phyloP scores from a whole-genome alignment of 108 stramenopile species.

The Cyclotella kingstonii region DNA sequence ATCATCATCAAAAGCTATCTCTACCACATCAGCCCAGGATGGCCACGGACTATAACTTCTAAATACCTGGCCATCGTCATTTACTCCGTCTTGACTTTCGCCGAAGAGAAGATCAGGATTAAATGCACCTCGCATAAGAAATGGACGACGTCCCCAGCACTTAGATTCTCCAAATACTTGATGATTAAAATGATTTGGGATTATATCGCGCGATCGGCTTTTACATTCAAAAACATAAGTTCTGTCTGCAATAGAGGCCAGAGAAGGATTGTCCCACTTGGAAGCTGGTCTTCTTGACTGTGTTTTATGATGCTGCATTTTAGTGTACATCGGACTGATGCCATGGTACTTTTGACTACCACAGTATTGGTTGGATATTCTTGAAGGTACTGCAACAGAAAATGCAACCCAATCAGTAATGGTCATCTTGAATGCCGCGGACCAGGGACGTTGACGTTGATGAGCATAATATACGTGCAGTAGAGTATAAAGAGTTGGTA shows the following conservation, averaged over 20 bases:
- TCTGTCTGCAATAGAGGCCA: background rate
- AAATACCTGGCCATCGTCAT: background rate
- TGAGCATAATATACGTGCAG: too few species aligned
- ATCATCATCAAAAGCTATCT: slow-evolving; percentile 51
- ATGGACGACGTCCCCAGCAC: slow-evolving; percentile 65
- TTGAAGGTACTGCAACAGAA: too few species aligned
- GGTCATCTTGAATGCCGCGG: too few species aligned
- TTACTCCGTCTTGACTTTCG: slow-evolving; percentile 3
- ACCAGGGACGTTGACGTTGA: too few species aligned
- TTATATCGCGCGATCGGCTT: background rate
- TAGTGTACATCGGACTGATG: too few species aligned
- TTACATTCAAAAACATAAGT: slow-evolving; percentile 5
- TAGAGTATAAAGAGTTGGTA: too few species aligned
- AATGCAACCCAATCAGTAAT: too few species aligned
- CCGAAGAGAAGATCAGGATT: slow-evolving; percentile 17
- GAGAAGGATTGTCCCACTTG: too few species aligned
- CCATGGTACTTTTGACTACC: too few species aligned
- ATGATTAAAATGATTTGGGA: slow-evolving; percentile 2
- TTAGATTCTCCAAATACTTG: slow-evolving; percentile 27
- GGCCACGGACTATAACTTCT: slow-evolving; percentile 35
- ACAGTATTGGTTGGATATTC: too few species aligned
- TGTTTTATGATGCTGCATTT: background rate
- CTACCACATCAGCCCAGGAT: slow-evolving; percentile 56
- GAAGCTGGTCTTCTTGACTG: too few species aligned
- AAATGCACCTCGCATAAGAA: slow-evolving; percentile 64